Base-by-base conservation (phyloP, 495 filamentous ascomycete species). In the Penicillium angulare region DNA sequence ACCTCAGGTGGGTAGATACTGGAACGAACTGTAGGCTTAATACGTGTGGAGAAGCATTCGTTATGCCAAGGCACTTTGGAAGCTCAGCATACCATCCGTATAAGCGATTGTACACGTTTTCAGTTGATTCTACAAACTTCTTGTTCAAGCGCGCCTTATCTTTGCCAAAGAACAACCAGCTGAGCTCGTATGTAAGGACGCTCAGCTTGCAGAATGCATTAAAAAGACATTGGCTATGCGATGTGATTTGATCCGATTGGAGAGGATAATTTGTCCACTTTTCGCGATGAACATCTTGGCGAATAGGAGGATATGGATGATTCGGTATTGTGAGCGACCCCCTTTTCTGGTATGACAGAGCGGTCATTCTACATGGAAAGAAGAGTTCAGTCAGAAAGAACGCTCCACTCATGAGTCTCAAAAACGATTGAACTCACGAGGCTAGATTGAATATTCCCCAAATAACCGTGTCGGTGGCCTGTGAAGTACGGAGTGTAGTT, bases 361-460 rank as follows among this genome's bases (percentile, higher is more conserved):
- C 55, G 52, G 32, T 61, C 52, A 42, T 59, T 50, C 50, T 66
- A 20, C 29, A 41, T n/a, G 34, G 7, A 13, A 21, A 18, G n/a
- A 15, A 9, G 13, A 22, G n/a, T 49, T n/a, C 17, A 13, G 32
- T 34, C n/a, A 18, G n/a, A 35, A 13, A 9, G 41, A 13, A 38
- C 34, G 31, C 38, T 2, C 7, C 20, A 10, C 5, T 23, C 20
- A 7, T 2, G 0, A 38, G 31, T 15, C 3, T 17, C 2, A 1
- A 40, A 1, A 15, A 10, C 21, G 3, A 17, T 15, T n/a, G 42
- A 3, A 47, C 62, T 42, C 52, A 72, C 68, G 60, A 48, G 10
- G 52, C 55, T 39, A 72, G 42, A 53, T 60, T 61, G 47, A 66
- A 72, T 9, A 60, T 40, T 15, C 69, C 69, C 67, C 67, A 73